Evolutionary conservation across 2,329 filamentous ascomycete genomes (phyloP), one percentile per base, ranked within the genome.

Genomic region (Zopfia rhizophila): DNA sequence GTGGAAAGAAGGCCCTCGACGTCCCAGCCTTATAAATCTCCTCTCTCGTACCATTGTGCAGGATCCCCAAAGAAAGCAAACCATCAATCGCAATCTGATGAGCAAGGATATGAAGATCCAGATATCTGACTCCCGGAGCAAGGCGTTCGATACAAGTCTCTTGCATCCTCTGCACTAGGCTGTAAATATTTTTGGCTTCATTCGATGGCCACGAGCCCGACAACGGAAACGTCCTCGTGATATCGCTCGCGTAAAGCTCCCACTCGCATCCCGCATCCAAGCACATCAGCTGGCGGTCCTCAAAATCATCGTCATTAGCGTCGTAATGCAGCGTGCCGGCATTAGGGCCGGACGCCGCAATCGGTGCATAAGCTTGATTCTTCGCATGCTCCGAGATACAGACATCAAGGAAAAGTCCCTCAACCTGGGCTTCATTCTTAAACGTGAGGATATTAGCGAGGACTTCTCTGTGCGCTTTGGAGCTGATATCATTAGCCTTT

Each of bases 231-330:
- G 92, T 94, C 25, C 93, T 84, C 0, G 94, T 97, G 19, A 97
- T 85, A 70, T 97, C 93, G 45, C 88, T 89, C 21, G 91, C 91
- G 69, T 99, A 97, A 58, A 88, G 87, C 36, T 85, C 75, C 73
- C 86, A 96, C 72, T 97, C 93, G 56, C 86, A 88, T 2, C 91
- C 92, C 1, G 93, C 92, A 67, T 99, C 93, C 4, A 99, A 78
- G 14, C 95, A 86, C 22, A 97, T 76, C 21, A 92, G 80, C 63
- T 92, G 84, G 45, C 86, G 82, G 18, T 86, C 84, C 3, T 75
- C 74, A 13, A 97, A 81, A 1, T 85, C 73, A 59, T 88, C 82
- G 61, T 95, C 81, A 67, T 99, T 97, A 40, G 82, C 83, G 30
- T 83, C 82, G 70, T 99, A 99, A 72, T 99, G 94, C 28, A 97